phyloP scores from a whole-genome alignment of 176 grass and related monocot genomes.

The Bromus sterilis region DNA sequence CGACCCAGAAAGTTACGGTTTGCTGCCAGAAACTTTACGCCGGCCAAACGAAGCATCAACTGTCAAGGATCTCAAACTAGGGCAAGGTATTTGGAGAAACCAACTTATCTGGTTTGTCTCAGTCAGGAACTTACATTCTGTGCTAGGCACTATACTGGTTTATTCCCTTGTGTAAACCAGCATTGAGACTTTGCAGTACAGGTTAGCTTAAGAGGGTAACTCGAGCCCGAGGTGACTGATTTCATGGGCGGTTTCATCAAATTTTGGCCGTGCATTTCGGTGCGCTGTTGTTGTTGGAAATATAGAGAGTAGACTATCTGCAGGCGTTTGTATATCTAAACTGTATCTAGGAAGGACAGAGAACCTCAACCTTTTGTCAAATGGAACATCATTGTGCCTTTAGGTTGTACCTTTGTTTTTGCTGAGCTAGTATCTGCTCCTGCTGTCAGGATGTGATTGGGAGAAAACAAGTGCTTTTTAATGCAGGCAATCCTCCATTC shows the following conservation, averaged over 20 bases:
- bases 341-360: neutral
- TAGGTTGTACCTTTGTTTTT: neutral
- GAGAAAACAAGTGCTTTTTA: too few species aligned
- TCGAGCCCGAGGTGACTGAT: neutral
- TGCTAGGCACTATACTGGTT: neutral
- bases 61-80: neutral
- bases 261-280: neutral
- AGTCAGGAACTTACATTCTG: neutral
- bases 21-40: neutral
- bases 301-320: neutral
- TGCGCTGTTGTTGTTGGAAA: neutral
- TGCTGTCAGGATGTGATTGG: too few species aligned
- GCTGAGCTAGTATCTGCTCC: too few species aligned
- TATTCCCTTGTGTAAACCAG: neutral
- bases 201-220: constrained; percentile 11
- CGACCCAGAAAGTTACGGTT: neutral
- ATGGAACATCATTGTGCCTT: neutral
- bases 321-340: neutral
- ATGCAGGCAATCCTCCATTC: too few species aligned
- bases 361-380: neutral
- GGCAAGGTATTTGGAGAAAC: constrained; percentile 9
- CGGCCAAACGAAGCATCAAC: neutral
- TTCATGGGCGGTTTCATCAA: neutral
- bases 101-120: neutral
- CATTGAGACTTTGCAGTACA: constrained; percentile 2